Evolutionary conservation across 768 basidiomycete genomes (phyloP), one percentile per base, ranked within the genome.

Genomic region (Hypholoma sublateritium): DNA sequence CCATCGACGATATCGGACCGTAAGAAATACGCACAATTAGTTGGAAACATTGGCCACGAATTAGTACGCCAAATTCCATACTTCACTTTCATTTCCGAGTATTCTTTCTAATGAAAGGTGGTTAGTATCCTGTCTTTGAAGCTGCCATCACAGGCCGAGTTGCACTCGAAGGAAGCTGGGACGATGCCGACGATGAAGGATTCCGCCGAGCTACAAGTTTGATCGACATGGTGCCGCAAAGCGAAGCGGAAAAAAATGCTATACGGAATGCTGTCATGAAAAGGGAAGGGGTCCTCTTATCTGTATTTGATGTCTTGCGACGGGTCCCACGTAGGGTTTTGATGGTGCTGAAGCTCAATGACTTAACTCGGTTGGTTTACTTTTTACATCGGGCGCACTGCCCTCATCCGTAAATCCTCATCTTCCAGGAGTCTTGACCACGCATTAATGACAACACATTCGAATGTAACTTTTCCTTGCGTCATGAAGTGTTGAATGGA

Each of bases 121-220:
- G 17, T 4, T 65, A 95, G 90, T 98, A 97, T 68, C 91, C 94
- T 8, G 82, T 97, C 11, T 95, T 98, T 59, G 94, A 98, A 71
- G 92, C 93, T 19, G 95, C 95, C 13, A 87, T 98, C 44, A 98
- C 95, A n/a, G 89, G 87, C 4, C 83, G 94, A 41, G 86, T 91
- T 16, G 85, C 84, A 1, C 70, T 96, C 53, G 82, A 86, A 66
- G 88, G 86, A 32, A 77, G 82, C 5, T 82, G 79, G 77, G 77
- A 79, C 13, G 72, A 70, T 9, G 69, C 71, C 3, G 66, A 75
- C 17, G 62, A 72, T 16, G 66, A 66, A 22, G 62, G 72, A n/a
- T 80, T 86, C 63, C 72, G 72, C 43, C 84, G 91, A n/a, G 87
- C 87, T 1, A 84, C 86, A 9, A 84, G 90, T 57, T 80, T 95